Evolutionary conservation across 2,329 filamentous ascomycete species (phyloP).

Genomic region (Botrytis sinoallii): DNA sequence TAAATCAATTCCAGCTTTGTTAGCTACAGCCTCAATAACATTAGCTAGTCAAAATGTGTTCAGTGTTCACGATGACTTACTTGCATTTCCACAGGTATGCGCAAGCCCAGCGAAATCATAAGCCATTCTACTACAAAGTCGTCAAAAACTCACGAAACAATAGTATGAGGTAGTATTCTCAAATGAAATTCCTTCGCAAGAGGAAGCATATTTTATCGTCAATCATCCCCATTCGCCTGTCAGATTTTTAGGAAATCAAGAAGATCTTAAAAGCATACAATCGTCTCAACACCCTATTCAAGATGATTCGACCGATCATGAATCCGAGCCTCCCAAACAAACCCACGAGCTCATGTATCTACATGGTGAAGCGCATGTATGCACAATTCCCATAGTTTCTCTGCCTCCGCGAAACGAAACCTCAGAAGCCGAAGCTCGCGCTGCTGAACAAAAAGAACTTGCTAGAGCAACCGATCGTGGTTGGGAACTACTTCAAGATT

Average conservation of each 20-base stretch:
- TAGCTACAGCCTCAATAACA: slow-evolving; percentile 38
- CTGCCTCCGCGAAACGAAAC: slow-evolving; percentile 46
- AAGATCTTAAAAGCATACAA: slow-evolving; percentile 29
- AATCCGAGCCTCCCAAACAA: slow-evolving; percentile 30
- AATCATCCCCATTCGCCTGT: slow-evolving; percentile 30
- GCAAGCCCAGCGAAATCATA: not conserved
- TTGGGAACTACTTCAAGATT: slow-evolving; percentile 63
- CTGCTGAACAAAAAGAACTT: slow-evolving; percentile 64
- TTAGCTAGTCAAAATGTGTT: slow-evolving; percentile 57
- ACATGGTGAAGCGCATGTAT: slow-evolving; percentile 58
- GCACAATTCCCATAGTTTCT: slow-evolving; percentile 59
- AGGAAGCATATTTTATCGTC: slow-evolving; percentile 51
- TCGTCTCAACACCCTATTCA: slow-evolving; percentile 23
- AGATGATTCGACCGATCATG: slow-evolving; percentile 9
- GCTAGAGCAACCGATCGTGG: slow-evolving; percentile 64
- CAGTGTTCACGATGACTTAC: slow-evolving; percentile 68
- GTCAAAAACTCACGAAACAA: slow-evolving; percentile 24
- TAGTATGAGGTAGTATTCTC: slow-evolving; percentile 65
- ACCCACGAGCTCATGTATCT: slow-evolving; percentile 60
- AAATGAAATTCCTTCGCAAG: slow-evolving; percentile 56
- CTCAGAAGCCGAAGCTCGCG: slow-evolving; percentile 48
- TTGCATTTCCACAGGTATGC: slow-evolving; percentile 66
- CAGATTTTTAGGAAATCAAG: no score
- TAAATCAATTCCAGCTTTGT: slow-evolving; percentile 30
- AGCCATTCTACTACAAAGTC: not conserved